Evolutionary conservation across 1,284 basidiomycete species (phyloP).

Genomic region (Ceratobasidium sp.): DNA sequence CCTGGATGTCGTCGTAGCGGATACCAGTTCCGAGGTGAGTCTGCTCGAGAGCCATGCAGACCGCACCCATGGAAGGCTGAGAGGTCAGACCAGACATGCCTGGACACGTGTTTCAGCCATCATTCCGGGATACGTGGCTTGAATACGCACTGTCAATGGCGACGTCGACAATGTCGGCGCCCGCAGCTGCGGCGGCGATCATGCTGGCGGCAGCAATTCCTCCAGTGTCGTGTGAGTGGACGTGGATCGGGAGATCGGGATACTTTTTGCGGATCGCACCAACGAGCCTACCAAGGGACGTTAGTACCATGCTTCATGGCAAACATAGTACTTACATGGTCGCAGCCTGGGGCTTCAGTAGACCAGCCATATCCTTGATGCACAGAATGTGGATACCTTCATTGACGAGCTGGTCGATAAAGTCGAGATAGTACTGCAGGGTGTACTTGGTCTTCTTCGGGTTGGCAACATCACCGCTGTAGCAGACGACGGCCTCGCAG

Average conservation of each 20-base stretch:
- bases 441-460: conserved; percentile 99
- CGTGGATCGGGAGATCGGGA: conserved; percentile 98
- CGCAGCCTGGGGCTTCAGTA: conserved; percentile 95
- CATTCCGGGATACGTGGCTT: neutral
- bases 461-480: conserved; percentile 97
- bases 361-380: conserved; percentile 99
- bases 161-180: conserved; percentile 98
- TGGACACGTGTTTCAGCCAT: conserved; percentile 55
- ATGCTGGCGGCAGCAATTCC: conserved; percentile 98
- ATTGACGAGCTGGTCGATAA: conserved; percentile 92
- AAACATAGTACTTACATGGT: conserved; percentile 70
- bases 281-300: conserved; percentile 67
- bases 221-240: conserved; percentile 99
- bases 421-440: conserved; percentile 96
- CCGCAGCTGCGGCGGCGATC: conserved; percentile 95
- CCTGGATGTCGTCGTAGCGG: conserved; percentile 96
- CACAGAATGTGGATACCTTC: conserved; percentile 98
- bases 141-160: conserved; percentile 90
- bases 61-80: conserved; percentile 98
- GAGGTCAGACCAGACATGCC: conserved; percentile 99
- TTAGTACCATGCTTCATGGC: conserved; percentile 39
- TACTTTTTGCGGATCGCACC: conserved; percentile 95
- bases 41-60: conserved; percentile 95
- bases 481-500: conserved; percentile 97
- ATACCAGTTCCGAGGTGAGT: conserved; percentile 96